Evolutionary conservation across 805 yeast genomes (phyloP), one percentile per base, ranked within the genome.

Genomic region (Wickerhamomyces canadensis): DNA sequence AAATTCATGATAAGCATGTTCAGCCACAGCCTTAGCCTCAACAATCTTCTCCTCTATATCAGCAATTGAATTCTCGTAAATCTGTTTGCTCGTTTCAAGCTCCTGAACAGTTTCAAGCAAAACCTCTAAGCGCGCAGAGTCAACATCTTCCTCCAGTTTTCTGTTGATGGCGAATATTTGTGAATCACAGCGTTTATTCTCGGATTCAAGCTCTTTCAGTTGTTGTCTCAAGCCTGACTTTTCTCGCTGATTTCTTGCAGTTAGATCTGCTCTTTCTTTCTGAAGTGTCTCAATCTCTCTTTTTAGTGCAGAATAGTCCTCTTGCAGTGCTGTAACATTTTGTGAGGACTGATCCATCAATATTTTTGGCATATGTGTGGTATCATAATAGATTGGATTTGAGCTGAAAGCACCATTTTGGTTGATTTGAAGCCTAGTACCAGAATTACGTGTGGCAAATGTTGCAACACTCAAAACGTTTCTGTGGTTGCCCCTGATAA

Each of bases 371-470:
- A 23, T 15, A 6, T 17, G 14, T 6, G 4, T 22, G 9, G 13
- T 39, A 33, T 55, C 55, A 43, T 72, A 78, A 38, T 57, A 59
- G 3, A 80, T 57, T 1, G 87, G 83, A 54, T 80, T 81, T 19
- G 68, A 57, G 31, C 71, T 58, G 28, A 73, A 64, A 2, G 73
- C 71, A 13, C 74, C 74, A 21, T 57, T 62, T 1, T 45, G 26
- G 29, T 61, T 60, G 31, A 65, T 50, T 3, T 68, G 51, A 29
- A 74, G 59, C 17, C 65, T 66, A 23, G 70, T 72, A 3, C 84
- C 78, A 16, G 64, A 54, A 4, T 60, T 51, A 6, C 52, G 45
- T 35, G 68, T 64, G 34, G 67, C 58, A n/a, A 71, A 52, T 0
- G 77, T 61, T 12, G 66, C 53, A 6, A 71, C 74, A 37, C 59